Evolutionary conservation across 129 eudicot genomes (phyloP).

Genomic region (Flaveria bidentis): DNA sequence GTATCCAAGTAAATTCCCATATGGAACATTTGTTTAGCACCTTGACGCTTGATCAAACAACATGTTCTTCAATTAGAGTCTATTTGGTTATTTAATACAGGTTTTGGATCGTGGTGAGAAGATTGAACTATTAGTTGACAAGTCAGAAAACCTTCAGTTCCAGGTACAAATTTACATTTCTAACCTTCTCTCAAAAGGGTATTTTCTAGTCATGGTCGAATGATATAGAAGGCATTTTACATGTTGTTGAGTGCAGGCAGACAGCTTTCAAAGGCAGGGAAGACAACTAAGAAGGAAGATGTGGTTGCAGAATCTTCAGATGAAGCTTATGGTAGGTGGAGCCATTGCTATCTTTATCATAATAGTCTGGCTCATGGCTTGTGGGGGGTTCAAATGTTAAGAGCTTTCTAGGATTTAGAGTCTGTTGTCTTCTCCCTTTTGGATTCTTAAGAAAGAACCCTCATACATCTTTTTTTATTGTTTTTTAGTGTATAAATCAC

Average conservation of each 20-base stretch:
- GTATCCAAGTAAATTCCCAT: not conserved
- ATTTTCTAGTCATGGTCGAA: not conserved
- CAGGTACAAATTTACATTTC: slow-evolving; percentile 48
- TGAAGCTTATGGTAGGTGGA: slow-evolving; percentile 83
- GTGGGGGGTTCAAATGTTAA: slow-evolving; percentile 66
- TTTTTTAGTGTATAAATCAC: slow-evolving; percentile 34
- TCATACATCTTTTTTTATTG: slow-evolving; percentile 1
- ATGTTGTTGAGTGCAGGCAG: slow-evolving; percentile 56
- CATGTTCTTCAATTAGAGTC: not conserved
- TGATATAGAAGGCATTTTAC: not conserved
- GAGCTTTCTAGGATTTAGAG: slow-evolving; percentile 11
- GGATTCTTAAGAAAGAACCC: slow-evolving; percentile 2
- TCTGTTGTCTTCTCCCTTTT: slow-evolving; percentile 7
- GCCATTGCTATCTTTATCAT: slow-evolving; percentile 49
- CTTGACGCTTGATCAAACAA: not conserved
- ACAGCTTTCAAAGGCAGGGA: slow-evolving; percentile 92
- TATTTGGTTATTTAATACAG: slow-evolving; percentile 34
- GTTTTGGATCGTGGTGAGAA: slow-evolving; percentile 99
- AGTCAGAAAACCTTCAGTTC: slow-evolving; percentile 97
- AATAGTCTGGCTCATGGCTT: slow-evolving; percentile 64
- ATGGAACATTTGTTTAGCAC: not conserved
- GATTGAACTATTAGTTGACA: slow-evolving; percentile 89
- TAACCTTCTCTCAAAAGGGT: not conserved
- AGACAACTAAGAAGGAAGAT: slow-evolving; percentile 74
- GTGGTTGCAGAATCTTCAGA: slow-evolving; percentile 91